Percentiles rank a stretch among this genome's conserved stretches.
Evolutionary conservation across 352 stramenopile species (phyloP).

Genomic region (Phytophthora hybrid): DNA sequence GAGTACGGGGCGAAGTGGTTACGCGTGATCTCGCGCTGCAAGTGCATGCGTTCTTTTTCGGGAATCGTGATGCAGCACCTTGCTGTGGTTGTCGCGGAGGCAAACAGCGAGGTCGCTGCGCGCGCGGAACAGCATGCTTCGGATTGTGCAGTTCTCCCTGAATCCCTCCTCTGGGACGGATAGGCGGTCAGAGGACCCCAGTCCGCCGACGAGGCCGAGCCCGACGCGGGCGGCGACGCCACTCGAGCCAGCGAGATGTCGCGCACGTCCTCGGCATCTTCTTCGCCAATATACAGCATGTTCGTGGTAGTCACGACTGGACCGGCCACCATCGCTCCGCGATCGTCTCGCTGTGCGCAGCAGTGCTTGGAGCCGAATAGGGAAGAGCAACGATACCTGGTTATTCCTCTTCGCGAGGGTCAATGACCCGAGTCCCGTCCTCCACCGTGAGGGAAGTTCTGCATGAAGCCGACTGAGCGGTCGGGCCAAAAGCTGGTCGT

Average conservation of each 20-base stretch:
- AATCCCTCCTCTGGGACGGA: constrained; percentile 42
- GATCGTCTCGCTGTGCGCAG: constrained; percentile 45
- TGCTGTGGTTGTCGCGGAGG: constrained; percentile 60
- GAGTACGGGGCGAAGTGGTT: too few species aligned
- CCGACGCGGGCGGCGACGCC: constrained; percentile 24
- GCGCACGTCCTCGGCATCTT: constrained; percentile 45
- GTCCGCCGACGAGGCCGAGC: constrained; percentile 12
- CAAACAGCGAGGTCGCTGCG: constrained; percentile 52
- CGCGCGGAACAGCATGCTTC: constrained; percentile 48
- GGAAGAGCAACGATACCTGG: constrained; percentile 62
- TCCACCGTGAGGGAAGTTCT: constrained; percentile 59
- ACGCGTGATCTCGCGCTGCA: too few species aligned
- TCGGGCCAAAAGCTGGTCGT: constrained; percentile 67
- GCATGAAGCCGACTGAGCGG: constrained; percentile 60
- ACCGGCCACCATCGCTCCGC: constrained; percentile 16
- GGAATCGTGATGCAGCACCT: constrained; percentile 53
- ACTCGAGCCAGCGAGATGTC: constrained; percentile 51
- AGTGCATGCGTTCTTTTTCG: too few species aligned
- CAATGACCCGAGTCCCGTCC: constrained; percentile 62
- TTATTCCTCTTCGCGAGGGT: constrained; percentile 78
- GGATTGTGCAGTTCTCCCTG: constrained; percentile 65
- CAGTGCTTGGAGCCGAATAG: constrained; percentile 63
- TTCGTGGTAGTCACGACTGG: constrained; percentile 59
- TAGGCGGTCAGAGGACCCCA: constrained; percentile 3
- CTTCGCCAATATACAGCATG: constrained; percentile 64